Evolutionary conservation across 179 eudicot species (phyloP).

Genomic region (Heliamphora pulchella): DNA sequence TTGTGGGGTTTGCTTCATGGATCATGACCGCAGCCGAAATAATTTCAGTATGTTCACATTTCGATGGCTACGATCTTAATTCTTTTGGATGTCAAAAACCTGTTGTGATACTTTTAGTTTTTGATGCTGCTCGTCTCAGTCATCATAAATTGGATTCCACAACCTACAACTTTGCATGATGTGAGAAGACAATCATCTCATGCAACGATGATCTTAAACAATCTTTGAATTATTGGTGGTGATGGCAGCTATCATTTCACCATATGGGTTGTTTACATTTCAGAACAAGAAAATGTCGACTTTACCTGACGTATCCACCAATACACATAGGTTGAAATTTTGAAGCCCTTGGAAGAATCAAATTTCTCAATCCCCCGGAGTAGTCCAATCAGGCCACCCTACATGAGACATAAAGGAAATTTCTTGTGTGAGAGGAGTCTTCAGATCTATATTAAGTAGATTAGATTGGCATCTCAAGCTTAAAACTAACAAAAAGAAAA

Average conservation of each 20-base stretch:
- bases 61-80: neutral
- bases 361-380: slow-evolving; percentile 93
- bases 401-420: slow-evolving; percentile 14
- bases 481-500: slow-evolving; percentile 4
- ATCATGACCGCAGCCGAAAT: neutral
- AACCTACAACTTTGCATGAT: neutral
- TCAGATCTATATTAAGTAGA: slow-evolving; percentile 2
- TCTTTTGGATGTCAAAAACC: neutral
- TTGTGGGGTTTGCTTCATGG: too few relatives aligned
- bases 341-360: slow-evolving; percentile 92
- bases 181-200: slow-evolving; percentile 1
- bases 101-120: neutral
- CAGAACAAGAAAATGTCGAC: neutral
- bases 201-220: neutral
- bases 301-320: slow-evolving; percentile 99
- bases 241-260: neutral
- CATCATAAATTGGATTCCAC: neutral
- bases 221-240: neutral
- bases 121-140: neutral
- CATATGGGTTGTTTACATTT: neutral
- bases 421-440: slow-evolving; percentile 10
- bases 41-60: neutral
- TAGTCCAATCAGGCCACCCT: slow-evolving; percentile 92
- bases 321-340: slow-evolving; percentile 91
- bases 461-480: neutral